These are phyloP conservation scores for Onygena corvina DNA, from an alignment of 2,329 filamentous ascomycete species.

Conservation along the genomic window DNA sequence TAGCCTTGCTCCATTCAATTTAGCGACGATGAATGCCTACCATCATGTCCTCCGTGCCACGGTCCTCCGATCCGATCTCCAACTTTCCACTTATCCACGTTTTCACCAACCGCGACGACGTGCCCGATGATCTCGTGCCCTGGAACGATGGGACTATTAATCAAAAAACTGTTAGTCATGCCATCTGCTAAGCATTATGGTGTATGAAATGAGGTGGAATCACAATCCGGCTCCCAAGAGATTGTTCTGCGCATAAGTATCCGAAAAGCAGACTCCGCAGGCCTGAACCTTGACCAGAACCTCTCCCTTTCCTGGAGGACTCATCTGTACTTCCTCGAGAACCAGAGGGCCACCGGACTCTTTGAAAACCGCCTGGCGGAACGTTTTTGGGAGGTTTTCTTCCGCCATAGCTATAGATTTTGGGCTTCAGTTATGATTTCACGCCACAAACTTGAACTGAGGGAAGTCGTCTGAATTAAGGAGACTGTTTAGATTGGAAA, in stretches of 20 bases:
- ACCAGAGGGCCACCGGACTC: conserved; percentile 41
- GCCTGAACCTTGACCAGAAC: conserved; percentile 60
- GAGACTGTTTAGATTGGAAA: too few species aligned
- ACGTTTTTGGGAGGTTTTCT: conserved; percentile 47
- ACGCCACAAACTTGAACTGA: too few species aligned
- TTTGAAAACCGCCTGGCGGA: conserved; percentile 53
- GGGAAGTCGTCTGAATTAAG: too few species aligned
- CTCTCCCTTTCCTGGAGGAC: conserved; percentile 44
- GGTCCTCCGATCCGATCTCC: conserved; percentile 56
- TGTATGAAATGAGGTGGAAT: conserved; percentile 7
- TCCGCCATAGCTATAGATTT: not conserved
- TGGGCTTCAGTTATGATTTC: not conserved
- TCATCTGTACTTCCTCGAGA: conserved; percentile 49
- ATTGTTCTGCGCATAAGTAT: conserved; percentile 40
- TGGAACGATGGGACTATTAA: conserved; percentile 44
- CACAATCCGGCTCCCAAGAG: conserved; percentile 43
- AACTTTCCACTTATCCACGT: conserved; percentile 42
- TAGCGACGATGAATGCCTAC: conserved; percentile 13
- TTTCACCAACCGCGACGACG: conserved; percentile 48
- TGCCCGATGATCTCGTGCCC: conserved; percentile 64
- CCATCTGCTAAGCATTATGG: not conserved
- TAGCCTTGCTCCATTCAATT: not conserved
- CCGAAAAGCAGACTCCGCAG: conserved; percentile 60
- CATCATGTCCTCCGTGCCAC: conserved; percentile 52
- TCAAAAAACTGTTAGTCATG: conserved; percentile 1